phyloP scores from a whole-genome alignment of 495 filamentous ascomycete genomes.

The Pyrenula aspistea region DNA sequence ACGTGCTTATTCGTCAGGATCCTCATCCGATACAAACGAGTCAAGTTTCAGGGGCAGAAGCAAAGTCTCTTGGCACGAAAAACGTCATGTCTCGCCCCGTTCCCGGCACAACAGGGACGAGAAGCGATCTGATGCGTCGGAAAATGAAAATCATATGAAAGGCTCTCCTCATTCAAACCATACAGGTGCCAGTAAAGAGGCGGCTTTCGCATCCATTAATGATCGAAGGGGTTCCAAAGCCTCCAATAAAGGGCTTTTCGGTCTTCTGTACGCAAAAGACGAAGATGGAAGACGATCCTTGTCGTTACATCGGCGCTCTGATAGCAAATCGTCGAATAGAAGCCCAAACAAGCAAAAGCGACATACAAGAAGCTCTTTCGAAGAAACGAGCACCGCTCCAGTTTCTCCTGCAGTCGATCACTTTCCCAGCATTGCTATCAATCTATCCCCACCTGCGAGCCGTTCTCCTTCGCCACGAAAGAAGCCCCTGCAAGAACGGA shows the following conservation, averaged over 20 bases:
- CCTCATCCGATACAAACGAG: not conserved
- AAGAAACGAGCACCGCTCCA: constrained; percentile 33
- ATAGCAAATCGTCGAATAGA: not conserved
- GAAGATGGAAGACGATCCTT: not conserved
- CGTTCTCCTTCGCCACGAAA: constrained; percentile 38
- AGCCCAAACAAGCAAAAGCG: constrained; percentile 4
- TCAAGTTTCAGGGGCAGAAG: not conserved
- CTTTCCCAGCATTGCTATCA: constrained; percentile 45
- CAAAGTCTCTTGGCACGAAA: not conserved
- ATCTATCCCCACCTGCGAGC: constrained; percentile 40
- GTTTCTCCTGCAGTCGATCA: constrained; percentile 33
- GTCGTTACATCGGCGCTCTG: not conserved
- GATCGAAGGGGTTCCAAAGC: not conserved
- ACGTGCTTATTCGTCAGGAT: not conserved
- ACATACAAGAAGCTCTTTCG: constrained; percentile 28
- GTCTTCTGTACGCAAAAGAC: not conserved
- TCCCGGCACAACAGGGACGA: not conserved
- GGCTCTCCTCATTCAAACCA: not conserved
- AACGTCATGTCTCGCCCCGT: not conserved
- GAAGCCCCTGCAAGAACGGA: constrained; percentile 29
- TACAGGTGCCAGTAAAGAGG: not conserved
- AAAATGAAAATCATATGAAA: not conserved
- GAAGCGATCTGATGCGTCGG: not conserved
- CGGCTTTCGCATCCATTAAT: not conserved
- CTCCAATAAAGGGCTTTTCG: not conserved